Conservation (phyloP, 1,284 basidiomycete species). For the Ustilago bromivora region DNA sequence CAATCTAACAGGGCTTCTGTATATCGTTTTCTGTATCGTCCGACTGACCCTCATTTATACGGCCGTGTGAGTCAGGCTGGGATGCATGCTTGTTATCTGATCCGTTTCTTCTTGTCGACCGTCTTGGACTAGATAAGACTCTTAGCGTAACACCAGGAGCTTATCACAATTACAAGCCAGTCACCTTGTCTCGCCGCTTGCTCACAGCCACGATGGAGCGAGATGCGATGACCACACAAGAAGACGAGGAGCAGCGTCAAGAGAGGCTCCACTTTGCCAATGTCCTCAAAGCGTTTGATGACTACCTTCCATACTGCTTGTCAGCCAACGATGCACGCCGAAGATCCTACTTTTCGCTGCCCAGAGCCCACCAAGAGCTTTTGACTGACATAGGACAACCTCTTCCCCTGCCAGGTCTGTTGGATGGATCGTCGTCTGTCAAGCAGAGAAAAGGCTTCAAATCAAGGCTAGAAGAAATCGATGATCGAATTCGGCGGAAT, state of each 20-base stretch:
- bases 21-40: no score
- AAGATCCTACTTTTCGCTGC: constrained; percentile 56
- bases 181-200: not conserved
- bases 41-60: no score
- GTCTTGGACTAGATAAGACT: not conserved
- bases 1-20: no score
- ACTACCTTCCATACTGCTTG: constrained; percentile 65
- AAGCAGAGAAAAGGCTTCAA: constrained; percentile 41
- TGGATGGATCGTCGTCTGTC: not conserved
- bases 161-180: not conserved
- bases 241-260: constrained; percentile 37
- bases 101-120: no score
- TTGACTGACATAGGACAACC: constrained; percentile 43
- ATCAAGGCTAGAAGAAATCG: constrained; percentile 63
- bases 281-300: constrained; percentile 63
- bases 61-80: no score
- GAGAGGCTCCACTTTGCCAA: constrained; percentile 63
- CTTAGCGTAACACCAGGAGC: not conserved
- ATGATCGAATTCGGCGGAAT: constrained; percentile 67
- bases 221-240: constrained; percentile 1
- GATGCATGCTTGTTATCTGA: no score
- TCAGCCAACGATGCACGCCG: constrained; percentile 60
- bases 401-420: constrained; percentile 48
- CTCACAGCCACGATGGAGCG: not conserved
- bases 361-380: constrained; percentile 59